Evolutionary conservation across 306 rosid species (phyloP), one percentile per base, ranked within the genome.

Genomic region (Trifolium fragiferum): DNA sequence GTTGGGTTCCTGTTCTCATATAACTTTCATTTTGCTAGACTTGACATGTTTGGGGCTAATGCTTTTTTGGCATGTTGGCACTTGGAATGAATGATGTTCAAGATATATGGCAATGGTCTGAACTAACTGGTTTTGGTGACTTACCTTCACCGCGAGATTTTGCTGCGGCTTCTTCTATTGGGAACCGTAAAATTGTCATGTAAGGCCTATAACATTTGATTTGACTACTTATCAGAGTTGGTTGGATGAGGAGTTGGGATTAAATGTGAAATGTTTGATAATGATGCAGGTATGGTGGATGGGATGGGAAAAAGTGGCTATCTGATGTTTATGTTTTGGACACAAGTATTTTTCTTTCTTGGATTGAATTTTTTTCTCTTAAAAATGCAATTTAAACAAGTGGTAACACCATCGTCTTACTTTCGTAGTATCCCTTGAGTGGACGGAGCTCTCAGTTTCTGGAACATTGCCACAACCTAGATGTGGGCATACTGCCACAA

Each of bases 91-190:
- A 60, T 47, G 57, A 12, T 84, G 19, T 68, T 83, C 79, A 76
- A 93, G 98, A 93, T 79, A 91, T 91, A 84, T 94, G 98, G 98
- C 98, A 94, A 72, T 94, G 98, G 98, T 89, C 97, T 62, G 98
- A 94, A 86, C 84, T 94, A 80, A 90, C 97, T 14, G 85, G 98
- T 70, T 88, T 91, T 57, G 98, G 98, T 13, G 98, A 94, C 79
- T 82, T 94, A 81, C 98, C 98, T 68, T 94, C 97, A 0, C 90
- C 95, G 7, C 83, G 96, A 63, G 98, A 94, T 86, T 94, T 94
- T 62, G 90, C 98, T 62, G 90, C 97, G 63, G 98, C 98, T 58
- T 86, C 98, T 27, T 91, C 97, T 8, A 80, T 91, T 87, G 98
- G 97, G 78, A 94, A 90, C 85, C 78, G 82, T 44, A 94, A 92